Conservation (phyloP, 352 stramenopile genomes). For the Phytophthora sansomeana region DNA sequence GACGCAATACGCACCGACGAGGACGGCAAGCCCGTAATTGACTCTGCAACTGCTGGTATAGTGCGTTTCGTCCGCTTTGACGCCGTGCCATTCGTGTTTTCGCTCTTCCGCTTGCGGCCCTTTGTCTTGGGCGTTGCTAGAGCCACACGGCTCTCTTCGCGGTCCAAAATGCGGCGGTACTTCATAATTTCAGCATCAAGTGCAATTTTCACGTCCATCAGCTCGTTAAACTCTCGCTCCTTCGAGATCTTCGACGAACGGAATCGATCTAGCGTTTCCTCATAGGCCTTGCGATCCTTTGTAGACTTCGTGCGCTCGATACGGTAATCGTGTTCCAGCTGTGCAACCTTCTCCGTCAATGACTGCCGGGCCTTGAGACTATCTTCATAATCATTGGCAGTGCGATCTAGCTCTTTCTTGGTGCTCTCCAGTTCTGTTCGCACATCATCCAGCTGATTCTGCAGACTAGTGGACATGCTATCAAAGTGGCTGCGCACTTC, state of each 20-base stretch:
- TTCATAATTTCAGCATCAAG: slow-evolving; percentile 82
- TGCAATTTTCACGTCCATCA: slow-evolving; percentile 90
- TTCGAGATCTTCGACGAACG: slow-evolving; percentile 76
- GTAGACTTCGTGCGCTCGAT: slow-evolving; percentile 80
- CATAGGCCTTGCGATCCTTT: slow-evolving; percentile 80
- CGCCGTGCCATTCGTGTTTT: slow-evolving; percentile 31
- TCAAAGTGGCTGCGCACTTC: slow-evolving; percentile 83
- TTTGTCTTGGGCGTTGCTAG: slow-evolving; percentile 61
- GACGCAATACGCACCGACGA: slow-evolving; percentile 68
- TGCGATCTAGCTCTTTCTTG: slow-evolving; percentile 80
- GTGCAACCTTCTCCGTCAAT: slow-evolving; percentile 83
- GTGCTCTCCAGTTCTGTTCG: slow-evolving; percentile 67
- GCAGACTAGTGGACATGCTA: slow-evolving; percentile 54
- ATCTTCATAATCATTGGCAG: slow-evolving; percentile 81
- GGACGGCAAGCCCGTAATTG: slow-evolving; percentile 7
- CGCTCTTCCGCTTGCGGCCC: slow-evolving; percentile 73
- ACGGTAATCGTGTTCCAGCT: slow-evolving; percentile 81
- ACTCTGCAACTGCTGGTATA: not conserved
- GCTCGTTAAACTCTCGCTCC: slow-evolving; percentile 86
- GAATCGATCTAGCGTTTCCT: slow-evolving; percentile 73
- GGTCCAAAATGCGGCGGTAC: slow-evolving; percentile 85
- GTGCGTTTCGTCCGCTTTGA: slow-evolving; percentile 63
- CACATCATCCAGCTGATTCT: slow-evolving; percentile 73
- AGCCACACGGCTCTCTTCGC: slow-evolving; percentile 75
- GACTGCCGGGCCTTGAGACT: slow-evolving; percentile 75